Conservation (phyloP, 306 rosid species). For the Castanea crenata region DNA sequence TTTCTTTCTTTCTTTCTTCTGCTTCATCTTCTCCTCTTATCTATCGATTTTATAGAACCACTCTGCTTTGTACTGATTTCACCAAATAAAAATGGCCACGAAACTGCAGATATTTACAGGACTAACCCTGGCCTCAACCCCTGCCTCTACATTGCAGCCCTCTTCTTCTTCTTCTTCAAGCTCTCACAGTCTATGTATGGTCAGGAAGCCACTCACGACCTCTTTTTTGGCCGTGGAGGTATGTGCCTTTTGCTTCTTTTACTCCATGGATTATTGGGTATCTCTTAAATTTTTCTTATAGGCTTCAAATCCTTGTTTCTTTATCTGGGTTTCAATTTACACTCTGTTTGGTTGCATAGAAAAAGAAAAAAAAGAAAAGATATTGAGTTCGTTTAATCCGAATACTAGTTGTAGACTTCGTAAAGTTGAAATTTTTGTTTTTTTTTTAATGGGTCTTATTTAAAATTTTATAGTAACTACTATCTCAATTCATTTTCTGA, state of each 20-base stretch:
- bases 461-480: no score
- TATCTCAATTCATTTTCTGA: background rate
- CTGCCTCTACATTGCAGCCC: conserved; percentile 43
- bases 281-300: background rate
- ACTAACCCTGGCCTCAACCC: conserved; percentile 39
- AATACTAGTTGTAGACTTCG: background rate
- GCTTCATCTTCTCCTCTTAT: background rate
- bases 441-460: no score
- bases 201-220: conserved; percentile 50
- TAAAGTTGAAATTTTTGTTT: background rate
- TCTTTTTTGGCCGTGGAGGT: conserved; percentile 63
- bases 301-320: background rate
- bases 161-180: conserved; percentile 44
- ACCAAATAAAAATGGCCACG: conserved; percentile 55
- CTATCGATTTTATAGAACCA: background rate
- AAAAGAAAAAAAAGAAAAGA: background rate
- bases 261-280: background rate
- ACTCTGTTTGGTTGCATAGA: background rate
- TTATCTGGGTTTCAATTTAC: background rate
- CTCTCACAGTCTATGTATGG: conserved; percentile 33
- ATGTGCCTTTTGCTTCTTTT: background rate
- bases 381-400: background rate
- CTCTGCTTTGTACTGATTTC: background rate
- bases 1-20: background rate
- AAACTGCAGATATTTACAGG: conserved; percentile 63